These are phyloP conservation scores for Trichoderma atrobrunneum DNA, from an alignment of 2,329 filamentous ascomycete genomes.

Conservation along the genomic window DNA sequence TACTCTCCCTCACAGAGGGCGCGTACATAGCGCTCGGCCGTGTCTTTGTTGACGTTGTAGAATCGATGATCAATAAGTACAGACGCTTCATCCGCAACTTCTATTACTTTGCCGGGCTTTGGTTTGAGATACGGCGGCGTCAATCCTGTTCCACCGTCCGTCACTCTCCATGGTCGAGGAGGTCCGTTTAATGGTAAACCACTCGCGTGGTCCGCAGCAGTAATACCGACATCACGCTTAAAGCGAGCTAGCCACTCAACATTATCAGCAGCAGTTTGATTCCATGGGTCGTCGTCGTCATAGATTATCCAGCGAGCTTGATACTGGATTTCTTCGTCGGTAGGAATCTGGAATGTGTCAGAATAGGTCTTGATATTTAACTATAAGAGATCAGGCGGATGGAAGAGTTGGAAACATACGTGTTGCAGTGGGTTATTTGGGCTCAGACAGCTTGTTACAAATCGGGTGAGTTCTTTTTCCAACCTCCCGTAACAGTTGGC, in stretches of 20 bases:
- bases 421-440: constrained; percentile 12
- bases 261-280: constrained; percentile 14
- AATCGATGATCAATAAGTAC: not conserved
- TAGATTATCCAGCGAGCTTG: constrained; percentile 12
- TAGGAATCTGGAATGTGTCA: not conserved
- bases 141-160: constrained; percentile 1
- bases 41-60: constrained; percentile 2
- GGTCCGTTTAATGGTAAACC: not conserved
- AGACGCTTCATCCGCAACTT: not conserved
- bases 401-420: not conserved
- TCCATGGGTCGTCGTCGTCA: constrained; percentile 14
- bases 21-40: not conserved
- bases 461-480: constrained; percentile 8
- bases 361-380: not conserved
- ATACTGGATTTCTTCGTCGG: constrained; percentile 1
- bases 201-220: not conserved
- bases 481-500: constrained; percentile 8
- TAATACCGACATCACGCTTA: constrained; percentile 1
- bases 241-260: constrained; percentile 10
- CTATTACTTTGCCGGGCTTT: not conserved
- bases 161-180: constrained; percentile 1
- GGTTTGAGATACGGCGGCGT: not conserved
- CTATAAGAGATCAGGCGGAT: no score
- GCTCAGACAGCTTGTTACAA: constrained; percentile 2
- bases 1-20: not conserved